Evolutionary conservation across 345 rosid species (phyloP).

Genomic region (Eucalyptus melliodora): DNA sequence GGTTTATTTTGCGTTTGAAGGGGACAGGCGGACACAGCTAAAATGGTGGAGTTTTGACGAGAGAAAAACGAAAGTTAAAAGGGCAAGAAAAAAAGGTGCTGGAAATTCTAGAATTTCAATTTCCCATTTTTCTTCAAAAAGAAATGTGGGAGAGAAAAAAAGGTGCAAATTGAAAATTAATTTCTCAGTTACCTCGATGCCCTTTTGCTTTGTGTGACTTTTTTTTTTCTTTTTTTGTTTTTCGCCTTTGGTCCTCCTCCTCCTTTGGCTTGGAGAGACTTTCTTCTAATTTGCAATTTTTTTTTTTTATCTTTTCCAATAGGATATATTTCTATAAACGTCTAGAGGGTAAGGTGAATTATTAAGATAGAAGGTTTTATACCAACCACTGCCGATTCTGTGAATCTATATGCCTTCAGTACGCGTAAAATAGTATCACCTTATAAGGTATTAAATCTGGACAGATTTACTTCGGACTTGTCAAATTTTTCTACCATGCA

Average conservation of each 20-base stretch:
- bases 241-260: not conserved
- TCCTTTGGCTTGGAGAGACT: not conserved
- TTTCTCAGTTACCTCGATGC: not conserved
- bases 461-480: not conserved
- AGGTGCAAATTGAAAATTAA: not conserved
- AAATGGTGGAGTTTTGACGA: not conserved
- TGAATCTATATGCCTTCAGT: accelerated
- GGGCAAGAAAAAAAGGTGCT: not conserved
- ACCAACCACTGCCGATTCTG: not conserved
- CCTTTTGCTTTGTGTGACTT: not conserved
- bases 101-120: not conserved
- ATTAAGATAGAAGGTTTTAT: not conserved
- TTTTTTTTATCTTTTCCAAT: not conserved
- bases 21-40: constrained; percentile 10
- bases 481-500: not conserved
- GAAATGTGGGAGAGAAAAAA: not conserved
- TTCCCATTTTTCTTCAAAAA: not conserved
- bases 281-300: not conserved
- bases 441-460: not conserved
- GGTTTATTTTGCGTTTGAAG: constrained; percentile 3
- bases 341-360: not conserved
- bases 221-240: not conserved
- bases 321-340: not conserved
- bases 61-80: not conserved
- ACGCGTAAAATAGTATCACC: not conserved